These are phyloP conservation scores for Phytophthora constricta DNA, from an alignment of 352 stramenopile species.

Conservation along the genomic window DNA sequence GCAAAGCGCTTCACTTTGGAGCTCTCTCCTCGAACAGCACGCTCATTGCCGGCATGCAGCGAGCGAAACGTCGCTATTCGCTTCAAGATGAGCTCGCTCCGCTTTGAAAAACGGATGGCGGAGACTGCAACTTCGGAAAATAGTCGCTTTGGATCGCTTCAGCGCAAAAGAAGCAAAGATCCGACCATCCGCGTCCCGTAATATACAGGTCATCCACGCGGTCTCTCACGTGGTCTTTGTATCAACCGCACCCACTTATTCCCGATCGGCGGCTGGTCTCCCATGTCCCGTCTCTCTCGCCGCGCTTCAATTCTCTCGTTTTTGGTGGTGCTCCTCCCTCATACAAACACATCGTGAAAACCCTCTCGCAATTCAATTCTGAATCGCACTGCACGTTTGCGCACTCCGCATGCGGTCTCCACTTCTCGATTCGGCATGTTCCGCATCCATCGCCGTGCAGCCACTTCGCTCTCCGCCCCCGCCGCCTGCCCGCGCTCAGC, in stretches of 20 bases:
- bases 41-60: not conserved
- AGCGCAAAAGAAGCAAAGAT: not conserved
- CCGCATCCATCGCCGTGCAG: slow-evolving; percentile 49
- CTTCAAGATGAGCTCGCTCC: not conserved
- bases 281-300: slow-evolving; percentile 12
- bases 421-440: slow-evolving; percentile 47
- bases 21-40: not conserved
- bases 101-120: not conserved
- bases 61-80: not conserved
- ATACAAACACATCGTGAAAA: slow-evolving; percentile 32
- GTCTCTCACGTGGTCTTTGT: not conserved
- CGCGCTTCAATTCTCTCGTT: slow-evolving; percentile 22
- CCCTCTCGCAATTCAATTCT: slow-evolving; percentile 17
- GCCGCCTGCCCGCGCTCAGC: slow-evolving; percentile 24
- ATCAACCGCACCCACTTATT: not conserved
- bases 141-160: not conserved
- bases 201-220: not conserved
- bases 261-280: not conserved
- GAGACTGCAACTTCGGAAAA: no score
- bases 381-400: slow-evolving; percentile 26
- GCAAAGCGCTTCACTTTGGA: not conserved
- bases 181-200: not conserved
- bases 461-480: slow-evolving; percentile 28
- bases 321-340: slow-evolving; percentile 26
- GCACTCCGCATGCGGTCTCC: slow-evolving; percentile 7